phyloP scores from a whole-genome alignment of 257 asterid species.

The Scutellaria baicalensis region DNA sequence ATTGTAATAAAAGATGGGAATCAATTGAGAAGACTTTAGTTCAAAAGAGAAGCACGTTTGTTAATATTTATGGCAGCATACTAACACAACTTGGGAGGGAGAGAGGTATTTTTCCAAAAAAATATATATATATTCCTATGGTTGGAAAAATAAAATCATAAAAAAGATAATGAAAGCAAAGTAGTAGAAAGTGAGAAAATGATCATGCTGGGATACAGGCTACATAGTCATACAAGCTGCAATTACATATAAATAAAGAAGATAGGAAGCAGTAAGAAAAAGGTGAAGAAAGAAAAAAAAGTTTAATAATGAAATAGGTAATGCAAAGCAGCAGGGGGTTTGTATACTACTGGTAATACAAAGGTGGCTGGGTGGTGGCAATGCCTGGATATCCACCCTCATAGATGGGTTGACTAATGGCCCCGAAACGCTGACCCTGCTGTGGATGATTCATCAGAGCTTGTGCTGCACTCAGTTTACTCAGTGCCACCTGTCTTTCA shows the following conservation, averaged over 20 bases:
- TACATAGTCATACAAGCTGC: constrained; percentile 5
- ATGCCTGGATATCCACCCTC: constrained; percentile 44
- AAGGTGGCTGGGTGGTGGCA: constrained; percentile 43
- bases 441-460: constrained; percentile 59
- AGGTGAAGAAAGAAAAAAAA: neutral
- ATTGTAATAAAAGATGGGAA: too few species aligned
- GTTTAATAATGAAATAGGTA: neutral
- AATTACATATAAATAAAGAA: neutral
- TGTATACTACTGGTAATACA: constrained; percentile 41
- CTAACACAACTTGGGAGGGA: too few species aligned
- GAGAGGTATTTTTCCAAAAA: too few species aligned
- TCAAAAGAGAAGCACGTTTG: too few species aligned
- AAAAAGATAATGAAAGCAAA: neutral
- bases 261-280: neutral
- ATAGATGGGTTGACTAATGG: constrained; percentile 43
- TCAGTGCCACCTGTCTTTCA: constrained; percentile 55
- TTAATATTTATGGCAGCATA: too few species aligned
- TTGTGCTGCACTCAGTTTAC: constrained; percentile 53
- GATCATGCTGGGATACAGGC: too few species aligned
- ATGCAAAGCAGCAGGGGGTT: neutral
- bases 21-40: too few species aligned
- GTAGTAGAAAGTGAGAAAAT: neutral
- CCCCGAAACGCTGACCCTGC: constrained; percentile 62
- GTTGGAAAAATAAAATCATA: neutral
- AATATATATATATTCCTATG: too few species aligned